A percentile compares a stretch with the other conserved stretches of the same genome.
These are phyloP conservation scores for Cyclotella atomus DNA, from an alignment of 108 stramenopile species.

Conservation along the genomic window DNA sequence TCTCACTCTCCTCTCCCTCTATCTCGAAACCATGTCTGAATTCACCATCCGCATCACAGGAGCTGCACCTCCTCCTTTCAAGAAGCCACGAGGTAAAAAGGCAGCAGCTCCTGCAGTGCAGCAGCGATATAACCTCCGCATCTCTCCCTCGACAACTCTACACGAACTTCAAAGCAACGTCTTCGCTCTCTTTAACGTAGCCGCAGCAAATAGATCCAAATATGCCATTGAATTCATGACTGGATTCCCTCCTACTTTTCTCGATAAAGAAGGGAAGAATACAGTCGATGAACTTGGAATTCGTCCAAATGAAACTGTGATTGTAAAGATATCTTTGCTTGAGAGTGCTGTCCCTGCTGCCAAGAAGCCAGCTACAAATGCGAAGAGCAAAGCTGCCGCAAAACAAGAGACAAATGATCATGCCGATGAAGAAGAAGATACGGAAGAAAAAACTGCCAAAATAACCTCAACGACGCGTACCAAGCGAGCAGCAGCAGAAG, in stretches of 20 bases:
- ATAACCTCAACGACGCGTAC: constrained; percentile 17
- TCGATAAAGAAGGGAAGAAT: constrained; percentile 24
- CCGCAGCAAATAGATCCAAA: neutral
- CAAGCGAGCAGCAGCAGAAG: constrained; percentile 63
- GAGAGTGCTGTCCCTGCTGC: neutral
- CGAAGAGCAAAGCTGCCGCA: neutral
- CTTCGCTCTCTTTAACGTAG: constrained; percentile 29
- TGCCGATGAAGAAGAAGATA: constrained; percentile 7
- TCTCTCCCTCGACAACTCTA: constrained; percentile 30
- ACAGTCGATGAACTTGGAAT: constrained; percentile 42
- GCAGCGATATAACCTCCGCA: constrained; percentile 33
- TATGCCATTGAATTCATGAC: constrained; percentile 26
- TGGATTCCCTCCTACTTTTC: constrained; percentile 66
- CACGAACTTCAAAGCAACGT: constrained; percentile 25
- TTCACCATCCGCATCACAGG: constrained; percentile 48
- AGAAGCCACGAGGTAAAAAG: neutral
- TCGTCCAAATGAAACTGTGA: constrained; percentile 58
- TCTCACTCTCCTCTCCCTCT: too few relatives aligned
- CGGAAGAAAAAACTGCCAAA: neutral
- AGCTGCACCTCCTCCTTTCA: constrained; percentile 24
- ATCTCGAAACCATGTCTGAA: constrained; percentile 11
- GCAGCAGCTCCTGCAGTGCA: constrained; percentile 1
- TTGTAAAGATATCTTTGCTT: constrained; percentile 36
- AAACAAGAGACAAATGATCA: neutral
- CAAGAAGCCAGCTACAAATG: neutral